Evolutionary conservation across 805 yeast genomes (phyloP), one percentile per base, ranked within the genome.

Genomic region (Zygoascus biomembranicola): DNA sequence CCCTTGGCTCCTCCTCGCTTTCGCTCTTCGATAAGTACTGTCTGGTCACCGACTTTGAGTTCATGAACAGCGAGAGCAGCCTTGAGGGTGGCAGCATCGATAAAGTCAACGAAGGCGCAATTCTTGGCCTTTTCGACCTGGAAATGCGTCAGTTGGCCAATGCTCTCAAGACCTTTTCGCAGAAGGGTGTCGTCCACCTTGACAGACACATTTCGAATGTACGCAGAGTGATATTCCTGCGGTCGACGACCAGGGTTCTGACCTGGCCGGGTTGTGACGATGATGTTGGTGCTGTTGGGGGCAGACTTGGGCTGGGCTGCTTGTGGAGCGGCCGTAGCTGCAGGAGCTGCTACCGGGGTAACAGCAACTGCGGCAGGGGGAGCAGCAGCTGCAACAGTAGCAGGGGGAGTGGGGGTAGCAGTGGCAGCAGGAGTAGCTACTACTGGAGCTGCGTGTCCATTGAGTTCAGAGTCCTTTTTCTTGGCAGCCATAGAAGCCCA

Each of bases 41-140:
- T 52, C 48, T 60, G 55, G 43, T 61, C 59, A 37, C 69, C 71
- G 47, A 66, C 66, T 43, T 58, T 47, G 32, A 69, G 53, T 28
- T 58, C 62, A 32, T 66, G 66, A n/a, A 61, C 61, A 41, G 57
- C 61, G 44, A 67, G 56, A 6, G 72, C 72, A 32, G 59, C 58
- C 51, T 60, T 59, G 42, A 68, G 55, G 43, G 66, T 54, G 16
- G 52, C 55, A 8, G 63, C 67, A 51, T 66, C 69, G 31, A 60
- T 52, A 55, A 66, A 70, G 56, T 70, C 74, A 8, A 69, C 72
- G 58, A 67, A 70, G 11, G 69, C 72, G 49, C 73, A 67, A 50
- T 60, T 59, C 51, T 62, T 63, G 32, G 50, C 51, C 48, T 64
- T 57, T 46, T 65, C 64, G 41, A 69, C 61, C 50, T 70, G 71